These are phyloP conservation scores for Chrysopogon serrulatus DNA, from an alignment of 176 grass and related monocot species.

Conservation along the genomic window DNA sequence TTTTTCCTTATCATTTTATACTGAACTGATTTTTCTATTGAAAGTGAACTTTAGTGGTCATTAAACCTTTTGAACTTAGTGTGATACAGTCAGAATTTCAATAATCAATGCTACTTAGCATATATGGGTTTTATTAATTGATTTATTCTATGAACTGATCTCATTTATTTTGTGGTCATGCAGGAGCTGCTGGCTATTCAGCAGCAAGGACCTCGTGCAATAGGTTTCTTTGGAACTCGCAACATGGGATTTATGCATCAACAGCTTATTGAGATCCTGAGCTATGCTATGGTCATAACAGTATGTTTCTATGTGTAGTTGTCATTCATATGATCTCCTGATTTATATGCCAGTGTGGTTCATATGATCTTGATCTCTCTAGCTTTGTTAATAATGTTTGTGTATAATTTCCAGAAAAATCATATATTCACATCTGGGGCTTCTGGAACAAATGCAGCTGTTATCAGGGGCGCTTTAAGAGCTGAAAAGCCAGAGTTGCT, in stretches of 20 bases:
- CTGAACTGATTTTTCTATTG: neutral
- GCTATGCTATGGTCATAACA: constrained; percentile 98
- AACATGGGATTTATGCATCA: constrained; percentile 99
- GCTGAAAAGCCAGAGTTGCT: constrained; percentile 96
- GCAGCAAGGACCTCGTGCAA: constrained; percentile 85
- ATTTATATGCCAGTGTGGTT: neutral
- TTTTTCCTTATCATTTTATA: neutral
- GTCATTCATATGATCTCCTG: neutral
- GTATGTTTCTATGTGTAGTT: constrained; percentile 42
- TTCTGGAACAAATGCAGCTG: constrained; percentile 96
- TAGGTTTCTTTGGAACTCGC: constrained; percentile 94
- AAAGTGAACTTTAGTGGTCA: neutral
- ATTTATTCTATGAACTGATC: neutral
- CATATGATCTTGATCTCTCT: neutral
- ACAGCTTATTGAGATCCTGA: constrained; percentile 98
- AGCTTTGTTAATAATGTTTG: neutral
- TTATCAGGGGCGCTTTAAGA: constrained; percentile 99
- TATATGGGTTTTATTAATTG: neutral
- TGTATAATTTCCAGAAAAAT: constrained; percentile 78
- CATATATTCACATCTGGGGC: constrained; percentile 99
- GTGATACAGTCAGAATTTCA: neutral
- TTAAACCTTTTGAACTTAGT: constrained; percentile 2
- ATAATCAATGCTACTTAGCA: neutral
- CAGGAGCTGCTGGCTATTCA: constrained; percentile 97
- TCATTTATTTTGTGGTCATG: constrained; percentile 14